These are phyloP conservation scores for Westerdykella aurantiaca DNA, from an alignment of 2,329 filamentous ascomycete genomes.

Conservation along the genomic window DNA sequence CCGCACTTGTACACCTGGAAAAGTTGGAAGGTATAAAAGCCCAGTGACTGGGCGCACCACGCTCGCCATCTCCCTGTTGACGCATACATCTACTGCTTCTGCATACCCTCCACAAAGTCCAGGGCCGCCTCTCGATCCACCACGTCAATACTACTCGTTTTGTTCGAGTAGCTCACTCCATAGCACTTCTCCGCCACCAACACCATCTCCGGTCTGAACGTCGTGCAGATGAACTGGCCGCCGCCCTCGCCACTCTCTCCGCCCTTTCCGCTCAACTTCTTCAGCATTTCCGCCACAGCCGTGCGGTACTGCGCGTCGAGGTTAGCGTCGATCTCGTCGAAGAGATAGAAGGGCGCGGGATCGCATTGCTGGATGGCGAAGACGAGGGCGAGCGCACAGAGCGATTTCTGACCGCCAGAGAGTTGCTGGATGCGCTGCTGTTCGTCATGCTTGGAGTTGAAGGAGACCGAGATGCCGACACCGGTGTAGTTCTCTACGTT, in stretches of 20 bases:
- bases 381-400: conserved; percentile 94
- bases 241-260: conserved; percentile 42
- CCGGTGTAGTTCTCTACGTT: conserved; percentile 92
- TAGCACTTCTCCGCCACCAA: conserved; percentile 96
- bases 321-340: conserved; percentile 98
- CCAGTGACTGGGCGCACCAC: too few relatives aligned
- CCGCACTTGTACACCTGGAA: too few relatives aligned
- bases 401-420: conserved; percentile 93
- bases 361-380: conserved; percentile 99
- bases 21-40: too few relatives aligned
- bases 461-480: conserved; percentile 93
- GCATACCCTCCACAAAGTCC: conserved; percentile 88
- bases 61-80: too few relatives aligned
- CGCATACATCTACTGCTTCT: conserved; percentile 22
- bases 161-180: conserved; percentile 84
- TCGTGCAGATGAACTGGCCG: conserved; percentile 95
- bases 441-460: conserved; percentile 97
- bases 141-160: conserved; percentile 90
- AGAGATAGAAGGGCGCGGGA: conserved; percentile 96
- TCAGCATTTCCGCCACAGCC: conserved; percentile 82
- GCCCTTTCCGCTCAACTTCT: conserved; percentile 46
- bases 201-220: conserved; percentile 94
- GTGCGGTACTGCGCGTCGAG: conserved; percentile 97
- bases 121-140: conserved; percentile 82
- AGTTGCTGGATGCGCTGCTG: conserved; percentile 97